Percentiles rank a stretch among this genome's conserved stretches.
These are phyloP conservation scores for Fraxinus ornus DNA, from an alignment of 305 asterid genomes.

Conservation along the genomic window DNA sequence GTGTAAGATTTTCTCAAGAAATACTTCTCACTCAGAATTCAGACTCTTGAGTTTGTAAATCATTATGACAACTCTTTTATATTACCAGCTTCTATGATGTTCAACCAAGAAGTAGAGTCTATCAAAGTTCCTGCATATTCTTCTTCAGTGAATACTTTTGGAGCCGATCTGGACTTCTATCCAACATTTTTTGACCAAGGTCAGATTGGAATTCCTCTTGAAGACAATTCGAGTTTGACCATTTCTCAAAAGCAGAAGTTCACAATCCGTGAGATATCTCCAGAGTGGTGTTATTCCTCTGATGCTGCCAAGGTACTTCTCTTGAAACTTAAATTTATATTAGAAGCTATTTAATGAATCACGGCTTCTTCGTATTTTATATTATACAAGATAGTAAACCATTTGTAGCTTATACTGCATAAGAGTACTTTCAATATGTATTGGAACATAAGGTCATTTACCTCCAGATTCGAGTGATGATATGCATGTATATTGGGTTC, in stretches of 20 bases:
- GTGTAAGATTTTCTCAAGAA: conserved; percentile 39
- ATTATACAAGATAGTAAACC: neutral
- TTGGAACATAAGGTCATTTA: neutral
- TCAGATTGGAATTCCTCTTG: conserved; percentile 48
- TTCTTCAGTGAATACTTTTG: conserved; percentile 35
- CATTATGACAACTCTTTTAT: conserved; percentile 27
- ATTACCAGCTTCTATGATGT: conserved; percentile 43
- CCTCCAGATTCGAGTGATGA: neutral
- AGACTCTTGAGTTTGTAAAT: conserved; percentile 12
- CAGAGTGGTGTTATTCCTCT: conserved; percentile 90
- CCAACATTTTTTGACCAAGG: conserved; percentile 56
- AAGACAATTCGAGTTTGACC: conserved; percentile 45
- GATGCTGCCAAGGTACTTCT: conserved; percentile 68
- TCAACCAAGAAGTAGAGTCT: conserved; percentile 42
- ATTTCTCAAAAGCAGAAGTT: conserved; percentile 58
- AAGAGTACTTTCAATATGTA: neutral
- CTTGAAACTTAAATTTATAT: conserved; percentile 9
- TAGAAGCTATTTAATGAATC: conserved; percentile 17
- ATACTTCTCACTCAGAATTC: conserved; percentile 13
- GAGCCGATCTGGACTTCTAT: conserved; percentile 34
- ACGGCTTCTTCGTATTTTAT: neutral
- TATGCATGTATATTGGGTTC: neutral
- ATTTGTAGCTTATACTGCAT: neutral
- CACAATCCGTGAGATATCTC: conserved; percentile 76
- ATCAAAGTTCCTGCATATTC: conserved; percentile 38